Conservation (phyloP, 192 early-diverging fungal genomes). For the Umbelopsis isabellina region DNA sequence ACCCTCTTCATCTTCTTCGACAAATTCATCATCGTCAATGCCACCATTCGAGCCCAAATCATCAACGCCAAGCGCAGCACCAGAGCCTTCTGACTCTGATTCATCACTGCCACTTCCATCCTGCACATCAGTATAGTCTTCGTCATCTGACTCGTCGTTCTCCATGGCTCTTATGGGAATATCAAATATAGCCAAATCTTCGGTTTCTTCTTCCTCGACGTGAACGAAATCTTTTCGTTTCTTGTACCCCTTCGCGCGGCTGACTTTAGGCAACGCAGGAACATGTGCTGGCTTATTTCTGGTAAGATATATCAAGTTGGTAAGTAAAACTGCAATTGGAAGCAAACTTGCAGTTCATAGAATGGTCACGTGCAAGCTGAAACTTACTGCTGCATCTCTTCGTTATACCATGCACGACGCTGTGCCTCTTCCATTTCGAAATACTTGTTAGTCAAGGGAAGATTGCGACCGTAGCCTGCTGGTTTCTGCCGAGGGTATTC, state of each 20-base stretch:
- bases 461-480: conserved; percentile 56
- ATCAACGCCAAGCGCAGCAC: conserved; percentile 1
- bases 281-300: conserved; percentile 25
- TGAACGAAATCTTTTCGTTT: conserved; percentile 37
- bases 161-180: neutral
- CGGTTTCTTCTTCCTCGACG: conserved; percentile 38
- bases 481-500: conserved; percentile 65
- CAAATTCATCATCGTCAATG: conserved; percentile 22
- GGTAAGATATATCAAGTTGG: neutral
- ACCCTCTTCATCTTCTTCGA: conserved; percentile 46
- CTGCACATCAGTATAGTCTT: conserved; percentile 40
- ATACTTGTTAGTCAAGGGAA: conserved; percentile 50
- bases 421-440: conserved; percentile 56
- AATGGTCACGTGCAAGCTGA: conserved; percentile 27
- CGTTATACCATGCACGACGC: conserved; percentile 44
- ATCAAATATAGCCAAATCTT: conserved; percentile 21
- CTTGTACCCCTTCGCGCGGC: conserved; percentile 30
- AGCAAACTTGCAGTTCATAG: neutral
- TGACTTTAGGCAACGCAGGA: conserved; percentile 24
- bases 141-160: conserved; percentile 42
- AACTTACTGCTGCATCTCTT: conserved; percentile 46
- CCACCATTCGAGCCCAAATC: neutral
- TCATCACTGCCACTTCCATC: conserved; percentile 2
- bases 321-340: too few species aligned
- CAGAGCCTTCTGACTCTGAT: conserved; percentile 22